Conservation (phyloP, 139 green algal genomes). For the Chlamydomonas sp. region DNA sequence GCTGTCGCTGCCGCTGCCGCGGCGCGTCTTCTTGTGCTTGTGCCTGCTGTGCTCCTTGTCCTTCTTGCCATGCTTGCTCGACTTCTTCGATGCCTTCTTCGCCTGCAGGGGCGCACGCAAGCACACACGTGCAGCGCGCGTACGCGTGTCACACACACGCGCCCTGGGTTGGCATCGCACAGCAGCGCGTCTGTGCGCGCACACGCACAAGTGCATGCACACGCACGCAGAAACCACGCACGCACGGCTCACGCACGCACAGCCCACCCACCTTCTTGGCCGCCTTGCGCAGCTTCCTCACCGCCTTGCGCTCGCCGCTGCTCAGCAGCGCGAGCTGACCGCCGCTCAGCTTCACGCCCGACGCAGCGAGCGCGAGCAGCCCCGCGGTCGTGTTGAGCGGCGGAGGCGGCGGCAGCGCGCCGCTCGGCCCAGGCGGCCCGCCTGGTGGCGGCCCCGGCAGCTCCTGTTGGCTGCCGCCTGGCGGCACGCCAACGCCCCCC, state of each 20-base stretch:
- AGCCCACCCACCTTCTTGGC: constrained; percentile 6
- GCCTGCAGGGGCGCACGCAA: background rate
- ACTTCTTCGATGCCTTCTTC: constrained; percentile 19
- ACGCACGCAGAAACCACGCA: background rate
- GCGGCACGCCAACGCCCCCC: background rate
- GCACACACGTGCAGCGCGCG: background rate
- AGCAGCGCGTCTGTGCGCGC: no score
- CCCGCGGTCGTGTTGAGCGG: background rate
- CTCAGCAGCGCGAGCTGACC: constrained; percentile 8
- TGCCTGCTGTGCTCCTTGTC: constrained; percentile 17
- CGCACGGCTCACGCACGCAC: background rate
- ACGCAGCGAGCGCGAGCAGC: background rate
- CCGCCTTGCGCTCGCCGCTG: background rate
- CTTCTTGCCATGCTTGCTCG: constrained; percentile 9
- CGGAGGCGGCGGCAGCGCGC: constrained; percentile 5
- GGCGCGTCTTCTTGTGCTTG: constrained; percentile 6
- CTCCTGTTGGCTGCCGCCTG: background rate
- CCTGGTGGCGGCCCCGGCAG: constrained; percentile 7
- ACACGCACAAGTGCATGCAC: no score
- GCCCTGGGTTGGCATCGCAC: no score
- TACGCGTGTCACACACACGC: background rate
- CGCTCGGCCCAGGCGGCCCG: background rate
- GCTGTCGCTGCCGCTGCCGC: constrained; percentile 5
- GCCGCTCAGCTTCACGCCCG: constrained; percentile 2
- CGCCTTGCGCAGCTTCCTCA: background rate